phyloP scores from a whole-genome alignment of 1,284 basidiomycete genomes.

The Cryptococcus sp. region DNA sequence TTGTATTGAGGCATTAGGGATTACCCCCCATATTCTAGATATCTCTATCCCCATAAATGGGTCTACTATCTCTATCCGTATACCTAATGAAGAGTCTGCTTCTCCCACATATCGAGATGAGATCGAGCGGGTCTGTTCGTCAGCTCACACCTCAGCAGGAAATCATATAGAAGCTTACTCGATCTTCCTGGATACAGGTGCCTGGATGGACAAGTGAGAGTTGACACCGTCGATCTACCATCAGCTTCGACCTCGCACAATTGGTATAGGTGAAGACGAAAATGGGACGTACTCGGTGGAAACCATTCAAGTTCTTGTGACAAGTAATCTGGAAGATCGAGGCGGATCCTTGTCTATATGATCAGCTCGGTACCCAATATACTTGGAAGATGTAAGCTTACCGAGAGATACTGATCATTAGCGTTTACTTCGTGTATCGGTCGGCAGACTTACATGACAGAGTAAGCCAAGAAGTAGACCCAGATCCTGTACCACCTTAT shows the following conservation, averaged over 20 bases:
- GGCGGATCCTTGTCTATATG: conserved; percentile 68
- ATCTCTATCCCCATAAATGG: no score
- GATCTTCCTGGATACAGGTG: conserved; percentile 31
- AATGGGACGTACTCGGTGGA: conserved; percentile 61
- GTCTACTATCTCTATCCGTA: no score
- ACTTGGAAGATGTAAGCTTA: not conserved
- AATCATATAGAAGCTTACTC: conserved; percentile 8
- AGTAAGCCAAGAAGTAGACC: conserved; percentile 85
- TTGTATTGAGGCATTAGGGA: no score
- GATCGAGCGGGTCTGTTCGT: conserved; percentile 27
- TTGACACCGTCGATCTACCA: conserved; percentile 60
- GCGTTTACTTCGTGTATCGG: not conserved
- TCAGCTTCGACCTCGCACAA: not conserved
- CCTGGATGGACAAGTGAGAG: conserved; percentile 56
- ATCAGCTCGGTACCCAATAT: conserved; percentile 3
- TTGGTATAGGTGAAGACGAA: not conserved
- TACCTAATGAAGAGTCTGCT: not conserved
- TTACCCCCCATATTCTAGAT: no score
- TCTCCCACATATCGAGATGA: conserved; percentile 31
- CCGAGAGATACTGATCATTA: conserved; percentile 1
- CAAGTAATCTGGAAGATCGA: conserved; percentile 93
- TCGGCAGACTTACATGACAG: conserved; percentile 53
- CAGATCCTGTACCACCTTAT: conserved; percentile 85
- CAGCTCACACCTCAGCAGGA: not conserved
- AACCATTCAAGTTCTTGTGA: conserved; percentile 96